These are phyloP conservation scores for Aspergillus sp. DNA, from an alignment of 2,329 filamentous ascomycete species.

Conservation along the genomic window DNA sequence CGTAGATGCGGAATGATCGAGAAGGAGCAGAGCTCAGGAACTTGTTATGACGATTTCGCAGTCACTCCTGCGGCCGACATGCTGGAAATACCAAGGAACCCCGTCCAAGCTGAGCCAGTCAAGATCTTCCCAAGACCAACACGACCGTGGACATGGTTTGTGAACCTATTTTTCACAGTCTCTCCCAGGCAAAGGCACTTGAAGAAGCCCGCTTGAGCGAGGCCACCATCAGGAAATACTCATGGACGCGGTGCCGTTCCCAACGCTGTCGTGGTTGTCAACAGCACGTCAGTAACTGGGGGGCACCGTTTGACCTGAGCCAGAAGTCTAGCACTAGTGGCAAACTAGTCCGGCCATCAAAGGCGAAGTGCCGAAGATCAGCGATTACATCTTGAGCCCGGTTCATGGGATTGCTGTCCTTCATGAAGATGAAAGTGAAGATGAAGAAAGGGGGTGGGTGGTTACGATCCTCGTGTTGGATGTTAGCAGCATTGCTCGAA, in stretches of 20 bases:
- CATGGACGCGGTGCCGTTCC: not conserved
- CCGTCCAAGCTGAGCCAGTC: not conserved
- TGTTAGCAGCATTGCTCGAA: not conserved
- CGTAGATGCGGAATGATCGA: not conserved
- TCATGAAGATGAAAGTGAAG: not conserved
- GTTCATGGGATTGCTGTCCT: constrained; percentile 16
- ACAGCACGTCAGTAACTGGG: not conserved
- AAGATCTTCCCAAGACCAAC: not conserved
- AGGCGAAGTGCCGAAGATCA: constrained; percentile 14
- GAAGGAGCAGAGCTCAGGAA: no score
- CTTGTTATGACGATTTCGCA: no score
- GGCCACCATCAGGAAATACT: not conserved
- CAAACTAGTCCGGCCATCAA: constrained; percentile 8
- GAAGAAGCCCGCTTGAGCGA: no score
- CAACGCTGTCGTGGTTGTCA: not conserved
- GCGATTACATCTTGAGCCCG: not conserved
- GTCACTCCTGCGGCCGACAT: no score
- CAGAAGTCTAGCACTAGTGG: not conserved
- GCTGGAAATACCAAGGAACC: not conserved
- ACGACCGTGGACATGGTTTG: not conserved
- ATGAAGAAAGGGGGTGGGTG: constrained; percentile 4
- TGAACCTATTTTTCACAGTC: not conserved
- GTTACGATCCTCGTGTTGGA: constrained; percentile 7
- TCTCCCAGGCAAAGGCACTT: no score
- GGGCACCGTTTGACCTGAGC: not conserved